Evolutionary conservation across 176 grass and related monocot species (phyloP).

Genomic region (Musa acuminata): DNA sequence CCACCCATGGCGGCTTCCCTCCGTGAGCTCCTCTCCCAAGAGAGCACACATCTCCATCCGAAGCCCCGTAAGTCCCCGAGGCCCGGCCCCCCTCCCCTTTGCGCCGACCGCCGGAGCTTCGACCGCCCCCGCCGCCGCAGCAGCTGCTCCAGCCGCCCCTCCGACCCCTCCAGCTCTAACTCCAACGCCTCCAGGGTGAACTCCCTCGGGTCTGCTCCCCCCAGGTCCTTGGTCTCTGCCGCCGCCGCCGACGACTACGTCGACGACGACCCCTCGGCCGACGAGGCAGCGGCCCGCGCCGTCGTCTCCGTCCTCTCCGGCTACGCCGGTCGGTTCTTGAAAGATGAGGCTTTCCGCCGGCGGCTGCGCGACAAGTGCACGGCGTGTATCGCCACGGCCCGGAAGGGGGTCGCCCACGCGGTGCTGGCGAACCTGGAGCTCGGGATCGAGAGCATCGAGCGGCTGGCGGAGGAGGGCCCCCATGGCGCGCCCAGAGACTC

Average conservation of each 20-base stretch:
- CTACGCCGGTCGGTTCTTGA: conserved; percentile 67
- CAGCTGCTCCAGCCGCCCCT: background rate
- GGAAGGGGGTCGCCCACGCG: conserved; percentile 29
- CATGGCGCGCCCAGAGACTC: conserved; percentile 28
- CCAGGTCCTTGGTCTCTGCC: background rate
- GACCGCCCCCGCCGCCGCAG: conserved; percentile 12
- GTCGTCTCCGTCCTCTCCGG: conserved; percentile 65
- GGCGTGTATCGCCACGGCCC: conserved; percentile 28
- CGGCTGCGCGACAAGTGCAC: conserved; percentile 59
- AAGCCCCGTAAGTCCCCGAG: background rate
- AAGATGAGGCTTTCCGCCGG: conserved; percentile 49
- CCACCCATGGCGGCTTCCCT: conserved; percentile 39
- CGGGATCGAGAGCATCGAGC: conserved; percentile 74
- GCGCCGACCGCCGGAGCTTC: conserved; percentile 21
- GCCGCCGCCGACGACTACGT: background rate
- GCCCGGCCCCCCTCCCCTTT: background rate
- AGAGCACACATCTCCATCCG: conserved; percentile 19
- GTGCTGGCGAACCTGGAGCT: conserved; percentile 89
- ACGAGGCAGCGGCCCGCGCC: conserved; percentile 24
- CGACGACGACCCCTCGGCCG: background rate
- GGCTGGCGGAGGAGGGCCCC: conserved; percentile 45
- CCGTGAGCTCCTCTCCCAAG: conserved; percentile 54
- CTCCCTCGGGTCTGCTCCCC: background rate
- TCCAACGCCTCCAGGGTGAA: background rate
- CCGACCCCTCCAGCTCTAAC: conserved; percentile 1